Conservation (phyloP, 2,329 filamentous ascomycete genomes). For the Neoascochyta sp. region DNA sequence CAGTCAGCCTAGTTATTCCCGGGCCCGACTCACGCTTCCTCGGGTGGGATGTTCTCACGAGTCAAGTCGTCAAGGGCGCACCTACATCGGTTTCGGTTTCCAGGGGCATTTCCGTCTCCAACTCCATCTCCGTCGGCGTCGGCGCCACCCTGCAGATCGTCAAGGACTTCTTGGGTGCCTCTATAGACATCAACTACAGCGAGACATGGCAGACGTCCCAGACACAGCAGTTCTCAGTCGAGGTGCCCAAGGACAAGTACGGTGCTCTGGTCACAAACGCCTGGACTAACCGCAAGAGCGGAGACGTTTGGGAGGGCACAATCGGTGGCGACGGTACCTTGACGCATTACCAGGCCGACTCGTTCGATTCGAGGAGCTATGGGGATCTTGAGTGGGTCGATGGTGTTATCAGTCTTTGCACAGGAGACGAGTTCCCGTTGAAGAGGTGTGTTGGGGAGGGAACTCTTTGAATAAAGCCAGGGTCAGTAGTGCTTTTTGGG, state of each 20-base stretch:
- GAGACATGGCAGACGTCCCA: slow-evolving; percentile 35
- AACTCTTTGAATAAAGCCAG: slow-evolving; percentile 15
- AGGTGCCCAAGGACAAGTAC: slow-evolving; percentile 38
- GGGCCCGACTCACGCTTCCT: slow-evolving; percentile 27
- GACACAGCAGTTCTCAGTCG: slow-evolving; percentile 29
- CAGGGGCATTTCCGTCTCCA: slow-evolving; percentile 36
- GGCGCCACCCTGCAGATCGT: slow-evolving; percentile 16
- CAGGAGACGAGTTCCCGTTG: slow-evolving; percentile 36
- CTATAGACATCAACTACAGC: slow-evolving; percentile 25
- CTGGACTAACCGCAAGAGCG: slow-evolving; percentile 32
- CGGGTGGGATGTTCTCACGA: slow-evolving; percentile 42
- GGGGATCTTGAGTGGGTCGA: slow-evolving; percentile 40
- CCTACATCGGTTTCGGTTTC: slow-evolving; percentile 29
- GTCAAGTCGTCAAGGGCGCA: slow-evolving; percentile 32
- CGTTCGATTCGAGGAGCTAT: slow-evolving; percentile 32
- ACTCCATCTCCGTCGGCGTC: slow-evolving; percentile 27
- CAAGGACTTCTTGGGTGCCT: slow-evolving; percentile 23
- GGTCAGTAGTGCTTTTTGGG: too few relatives aligned
- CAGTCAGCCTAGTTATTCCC: slow-evolving; percentile 17
- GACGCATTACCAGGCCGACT: slow-evolving; percentile 34
- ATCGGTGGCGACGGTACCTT: slow-evolving; percentile 27
- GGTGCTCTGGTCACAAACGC: slow-evolving; percentile 42
- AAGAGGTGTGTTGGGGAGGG: slow-evolving; percentile 40
- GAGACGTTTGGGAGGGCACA: slow-evolving; percentile 36
- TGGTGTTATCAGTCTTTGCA: slow-evolving; percentile 41